Conservation (phyloP, 2,329 filamentous ascomycete species). For the Colletotrichum musae region DNA sequence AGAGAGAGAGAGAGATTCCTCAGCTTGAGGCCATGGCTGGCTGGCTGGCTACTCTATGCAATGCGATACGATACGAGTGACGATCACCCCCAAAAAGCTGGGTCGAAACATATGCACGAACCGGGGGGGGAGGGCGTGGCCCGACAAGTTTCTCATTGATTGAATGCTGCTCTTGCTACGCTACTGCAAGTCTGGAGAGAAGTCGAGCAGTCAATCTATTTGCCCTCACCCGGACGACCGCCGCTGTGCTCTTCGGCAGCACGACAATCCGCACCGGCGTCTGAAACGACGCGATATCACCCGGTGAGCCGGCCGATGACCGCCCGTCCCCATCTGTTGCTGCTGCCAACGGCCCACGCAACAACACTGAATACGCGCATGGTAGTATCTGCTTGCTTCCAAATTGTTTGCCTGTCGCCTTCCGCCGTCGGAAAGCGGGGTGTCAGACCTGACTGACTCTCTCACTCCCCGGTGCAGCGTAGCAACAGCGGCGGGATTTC, state of each 20-base stretch:
- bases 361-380: too few relatives aligned
- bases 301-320: slow-evolving; percentile 20
- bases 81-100: slow-evolving; percentile 6
- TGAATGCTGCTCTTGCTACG: background rate
- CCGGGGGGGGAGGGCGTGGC: background rate
- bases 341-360: background rate
- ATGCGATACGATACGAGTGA: slow-evolving; percentile 21
- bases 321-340: slow-evolving; percentile 8
- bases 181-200: too few relatives aligned
- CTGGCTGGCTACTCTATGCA: too few relatives aligned
- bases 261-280: slow-evolving; percentile 26
- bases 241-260: slow-evolving; percentile 9
- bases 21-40: too few relatives aligned
- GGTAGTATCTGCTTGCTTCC: slow-evolving; percentile 5
- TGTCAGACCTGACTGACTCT: slow-evolving; percentile 15
- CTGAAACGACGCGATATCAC: slow-evolving; percentile 41
- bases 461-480: background rate
- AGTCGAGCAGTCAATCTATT: too few relatives aligned
- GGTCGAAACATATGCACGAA: slow-evolving; percentile 20
- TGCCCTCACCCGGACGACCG: background rate
- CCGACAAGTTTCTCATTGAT: slow-evolving; percentile 21
- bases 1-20: too few relatives aligned
- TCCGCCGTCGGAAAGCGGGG: slow-evolving; percentile 8
- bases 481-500: slow-evolving; percentile 12
- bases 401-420: slow-evolving; percentile 14